Conservation (phyloP, 2,329 filamentous ascomycete genomes). For the Aspergillus clavatus region DNA sequence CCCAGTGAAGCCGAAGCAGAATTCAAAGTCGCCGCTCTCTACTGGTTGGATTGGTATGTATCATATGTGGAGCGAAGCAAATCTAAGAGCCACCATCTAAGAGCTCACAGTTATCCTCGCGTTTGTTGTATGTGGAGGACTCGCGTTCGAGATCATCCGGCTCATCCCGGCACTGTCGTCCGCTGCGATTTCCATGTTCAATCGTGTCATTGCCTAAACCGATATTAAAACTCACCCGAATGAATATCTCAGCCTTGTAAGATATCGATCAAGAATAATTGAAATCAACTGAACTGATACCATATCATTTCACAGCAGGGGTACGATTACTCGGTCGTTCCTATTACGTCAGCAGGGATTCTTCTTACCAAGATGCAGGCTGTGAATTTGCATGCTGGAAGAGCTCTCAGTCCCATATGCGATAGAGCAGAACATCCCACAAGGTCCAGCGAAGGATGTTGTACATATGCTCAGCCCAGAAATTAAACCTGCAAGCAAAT, state of each 20-base stretch:
- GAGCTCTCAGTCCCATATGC: too few species aligned
- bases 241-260: background rate
- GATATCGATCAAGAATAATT: background rate
- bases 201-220: constrained; percentile 19
- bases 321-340: too few species aligned
- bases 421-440: too few species aligned
- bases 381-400: too few species aligned
- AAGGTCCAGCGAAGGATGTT: too few species aligned
- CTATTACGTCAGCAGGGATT: too few species aligned
- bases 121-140: constrained; percentile 60
- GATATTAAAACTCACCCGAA: background rate
- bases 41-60: constrained; percentile 57
- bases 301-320: too few species aligned
- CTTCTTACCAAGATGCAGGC: too few species aligned
- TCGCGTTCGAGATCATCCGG: constrained; percentile 54
- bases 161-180: constrained; percentile 40
- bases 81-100: constrained; percentile 10
- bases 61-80: background rate
- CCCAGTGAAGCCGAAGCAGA: constrained; percentile 45
- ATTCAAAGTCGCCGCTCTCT: constrained; percentile 51
- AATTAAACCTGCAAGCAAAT: too few species aligned
- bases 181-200: constrained; percentile 25
- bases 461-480: too few species aligned
- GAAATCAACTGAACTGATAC: too few species aligned
- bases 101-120: constrained; percentile 50